Evolutionary conservation across 805 yeast genomes (phyloP), one percentile per base, ranked within the genome.

Genomic region (Saccharomycopsis malanga): DNA sequence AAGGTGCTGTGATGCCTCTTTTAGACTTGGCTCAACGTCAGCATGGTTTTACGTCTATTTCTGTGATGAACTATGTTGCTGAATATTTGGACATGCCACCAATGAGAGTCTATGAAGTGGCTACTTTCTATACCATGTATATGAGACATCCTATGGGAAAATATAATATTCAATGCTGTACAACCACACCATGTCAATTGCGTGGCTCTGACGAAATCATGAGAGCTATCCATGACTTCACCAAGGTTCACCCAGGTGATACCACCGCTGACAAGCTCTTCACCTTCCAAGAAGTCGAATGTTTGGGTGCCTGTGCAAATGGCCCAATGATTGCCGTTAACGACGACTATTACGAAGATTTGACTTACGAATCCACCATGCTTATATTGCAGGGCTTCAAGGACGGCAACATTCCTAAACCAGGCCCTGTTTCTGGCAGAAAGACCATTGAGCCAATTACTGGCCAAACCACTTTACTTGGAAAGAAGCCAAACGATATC

Each of bases 41-140:
- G 66, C 72, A 72, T 47, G 95, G 95, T 0, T 86, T 81, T 71
- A 83, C 93, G 37, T 84, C 94, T 35, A 83, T 86, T 57, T 73
- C 87, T 29, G 93, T 85, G 54, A 86, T 86, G 95, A 85, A 86
- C 70, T 83, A 87, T 62, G 95, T 86, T 43, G 95, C 95, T 45
- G 78, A 81, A 64, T 58, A 82, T 60, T 72, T 85, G 58, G 91
- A 84, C 58, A 83, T 87, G 81, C 95, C 95, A 25, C 94, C 95
- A 50, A 86, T 86, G 95, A 77, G 95, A 68, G 95, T 86, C 25
- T 86, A 86, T 65, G 94, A 86, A 64, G 95, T 86, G 54, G 95
- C 95, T 27, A 83, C 95, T 36, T 86, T 86, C 69, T 86, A 86
- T 68, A 86, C 95, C 57, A 87, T 86, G 95, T 86, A 81, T 70